Evolutionary conservation across 1,284 basidiomycete species (phyloP).

Genomic region (Hemileia vastatrix): DNA sequence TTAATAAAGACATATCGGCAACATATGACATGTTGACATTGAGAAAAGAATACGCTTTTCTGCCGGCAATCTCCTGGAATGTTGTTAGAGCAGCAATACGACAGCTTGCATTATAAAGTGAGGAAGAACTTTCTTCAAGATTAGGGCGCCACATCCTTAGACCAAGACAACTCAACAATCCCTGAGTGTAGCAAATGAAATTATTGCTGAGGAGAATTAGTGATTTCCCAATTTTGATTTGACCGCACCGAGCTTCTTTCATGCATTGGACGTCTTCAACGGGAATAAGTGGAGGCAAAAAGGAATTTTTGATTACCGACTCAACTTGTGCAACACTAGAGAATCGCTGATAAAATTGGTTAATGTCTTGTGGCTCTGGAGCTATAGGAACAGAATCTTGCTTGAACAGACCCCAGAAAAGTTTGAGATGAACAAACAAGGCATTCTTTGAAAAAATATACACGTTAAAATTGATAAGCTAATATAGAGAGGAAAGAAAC

Average conservation of each 20-base stretch:
- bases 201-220: background rate
- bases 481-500: background rate
- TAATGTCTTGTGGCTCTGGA: background rate
- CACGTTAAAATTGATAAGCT: background rate
- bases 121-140: background rate
- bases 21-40: background rate
- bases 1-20: background rate
- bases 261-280: background rate
- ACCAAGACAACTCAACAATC: constrained; percentile 1
- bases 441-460: background rate
- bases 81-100: constrained; percentile 1
- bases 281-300: background rate
- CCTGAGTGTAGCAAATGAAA: background rate
- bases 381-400: background rate
- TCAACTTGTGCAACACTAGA: background rate
- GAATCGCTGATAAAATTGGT: constrained; percentile 3
- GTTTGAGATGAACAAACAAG: constrained; percentile 6
- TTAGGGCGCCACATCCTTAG: background rate
- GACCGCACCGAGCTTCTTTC: background rate
- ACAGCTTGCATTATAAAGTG: constrained; percentile 1
- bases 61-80: background rate
- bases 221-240: background rate
- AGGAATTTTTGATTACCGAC: background rate
- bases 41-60: background rate
- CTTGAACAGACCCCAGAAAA: constrained; percentile 8